phyloP scores from a whole-genome alignment of 1,139 yeast species.

The Zygosaccharomyces pseudobailii region DNA sequence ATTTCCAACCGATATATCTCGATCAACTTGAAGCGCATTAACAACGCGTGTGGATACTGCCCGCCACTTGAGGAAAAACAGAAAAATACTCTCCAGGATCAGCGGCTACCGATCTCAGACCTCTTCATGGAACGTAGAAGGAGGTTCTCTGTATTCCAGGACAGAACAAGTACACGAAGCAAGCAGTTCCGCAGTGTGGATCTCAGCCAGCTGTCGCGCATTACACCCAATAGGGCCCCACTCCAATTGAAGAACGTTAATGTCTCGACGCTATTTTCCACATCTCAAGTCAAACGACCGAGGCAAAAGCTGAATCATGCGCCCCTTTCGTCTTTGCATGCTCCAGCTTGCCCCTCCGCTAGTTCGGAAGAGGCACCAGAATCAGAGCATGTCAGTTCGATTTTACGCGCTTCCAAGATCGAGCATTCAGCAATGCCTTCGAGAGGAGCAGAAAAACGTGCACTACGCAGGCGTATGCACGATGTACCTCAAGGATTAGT shows the following conservation, averaged over 20 bases:
- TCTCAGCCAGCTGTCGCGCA: not conserved
- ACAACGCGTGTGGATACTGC: not conserved
- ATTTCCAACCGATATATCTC: no score
- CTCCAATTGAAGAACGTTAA: not conserved
- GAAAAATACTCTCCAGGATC: not conserved
- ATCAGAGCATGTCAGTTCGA: not conserved
- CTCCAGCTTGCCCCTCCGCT: not conserved
- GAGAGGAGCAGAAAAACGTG: not conserved
- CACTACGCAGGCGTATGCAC: not conserved
- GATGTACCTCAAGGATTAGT: not conserved
- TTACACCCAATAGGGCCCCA: not conserved
- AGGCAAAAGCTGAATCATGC: not conserved
- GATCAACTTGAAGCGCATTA: no score
- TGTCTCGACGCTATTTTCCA: not conserved
- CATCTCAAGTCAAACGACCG: not conserved
- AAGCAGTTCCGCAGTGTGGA: not conserved
- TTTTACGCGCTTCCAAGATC: not conserved
- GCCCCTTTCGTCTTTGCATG: not conserved
- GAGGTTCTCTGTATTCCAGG: not conserved
- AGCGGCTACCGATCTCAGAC: not conserved
- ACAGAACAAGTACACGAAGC: not conserved
- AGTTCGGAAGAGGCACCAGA: not conserved
- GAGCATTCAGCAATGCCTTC: not conserved
- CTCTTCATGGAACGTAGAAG: conserved; percentile 1
- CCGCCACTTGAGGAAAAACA: not conserved